These are phyloP conservation scores for Chrysanthemum lavandulifolium DNA, from an alignment of 129 eudicot species.

Conservation along the genomic window DNA sequence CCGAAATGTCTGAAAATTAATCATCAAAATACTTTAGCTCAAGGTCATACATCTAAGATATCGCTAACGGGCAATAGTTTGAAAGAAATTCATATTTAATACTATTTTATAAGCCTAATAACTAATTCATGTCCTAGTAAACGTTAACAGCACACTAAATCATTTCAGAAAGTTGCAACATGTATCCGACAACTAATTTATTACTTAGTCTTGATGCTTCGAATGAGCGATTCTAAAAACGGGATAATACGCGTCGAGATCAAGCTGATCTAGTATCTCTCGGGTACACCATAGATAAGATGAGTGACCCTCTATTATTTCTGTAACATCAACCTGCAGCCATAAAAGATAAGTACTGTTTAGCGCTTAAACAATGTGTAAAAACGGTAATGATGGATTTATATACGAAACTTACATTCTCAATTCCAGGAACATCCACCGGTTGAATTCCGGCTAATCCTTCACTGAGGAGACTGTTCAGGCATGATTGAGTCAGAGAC, in stretches of 20 bases:
- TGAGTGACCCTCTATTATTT: slow-evolving; percentile 83
- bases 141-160: neutral
- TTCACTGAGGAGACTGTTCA: slow-evolving; percentile 73
- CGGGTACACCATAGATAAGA: slow-evolving; percentile 82
- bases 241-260: slow-evolving; percentile 73
- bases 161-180: neutral
- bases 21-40: too few relatives aligned
- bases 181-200: neutral
- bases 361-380: neutral
- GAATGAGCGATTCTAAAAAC: slow-evolving; percentile 41
- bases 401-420: slow-evolving; percentile 56
- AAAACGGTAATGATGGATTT: neutral
- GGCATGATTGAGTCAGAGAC: slow-evolving; percentile 6
- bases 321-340: slow-evolving; percentile 83
- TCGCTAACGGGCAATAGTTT: too few relatives aligned
- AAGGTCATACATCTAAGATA: too few relatives aligned
- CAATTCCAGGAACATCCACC: slow-evolving; percentile 83
- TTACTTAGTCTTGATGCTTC: slow-evolving; percentile 9
- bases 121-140: too few relatives aligned
- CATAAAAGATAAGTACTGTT: neutral
- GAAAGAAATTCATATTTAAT: too few relatives aligned
- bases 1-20: too few relatives aligned
- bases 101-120: too few relatives aligned
- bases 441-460: slow-evolving; percentile 96
- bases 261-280: slow-evolving; percentile 78